A percentile compares a stretch with the other conserved stretches of the same genome.
These are phyloP conservation scores for Venturiaceae sp. DNA, from an alignment of 2,329 filamentous ascomycete species.

Conservation along the genomic window DNA sequence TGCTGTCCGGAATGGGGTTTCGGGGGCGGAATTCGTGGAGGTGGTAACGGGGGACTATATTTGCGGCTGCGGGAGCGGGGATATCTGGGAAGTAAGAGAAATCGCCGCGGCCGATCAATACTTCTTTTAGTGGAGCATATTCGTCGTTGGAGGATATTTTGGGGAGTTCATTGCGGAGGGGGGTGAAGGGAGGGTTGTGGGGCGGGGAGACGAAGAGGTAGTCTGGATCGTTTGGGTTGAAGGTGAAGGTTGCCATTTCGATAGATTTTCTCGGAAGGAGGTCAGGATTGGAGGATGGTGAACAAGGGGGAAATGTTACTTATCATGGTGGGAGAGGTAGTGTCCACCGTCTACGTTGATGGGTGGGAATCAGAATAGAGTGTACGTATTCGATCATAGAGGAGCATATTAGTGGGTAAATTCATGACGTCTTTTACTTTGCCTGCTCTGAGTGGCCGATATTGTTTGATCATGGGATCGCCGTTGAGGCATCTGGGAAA, in stretches of 20 bases:
- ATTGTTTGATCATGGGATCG: neutral
- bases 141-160: neutral
- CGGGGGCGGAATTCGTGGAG: neutral
- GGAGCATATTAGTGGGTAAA: neutral
- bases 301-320: neutral
- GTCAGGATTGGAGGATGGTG: neutral
- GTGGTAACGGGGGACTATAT: neutral
- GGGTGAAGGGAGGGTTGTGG: neutral
- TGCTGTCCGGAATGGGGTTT: neutral
- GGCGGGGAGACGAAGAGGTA: neutral
- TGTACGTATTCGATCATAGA: neutral
- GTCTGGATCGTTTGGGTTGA: neutral
- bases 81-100: neutral
- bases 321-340: neutral
- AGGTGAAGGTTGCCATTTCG: neutral
- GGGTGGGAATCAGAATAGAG: too few species aligned
- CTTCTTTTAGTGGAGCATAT: neutral
- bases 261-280: neutral
- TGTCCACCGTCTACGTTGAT: too few species aligned
- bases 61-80: neutral
- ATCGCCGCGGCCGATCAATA: neutral
- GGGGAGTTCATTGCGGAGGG: neutral
- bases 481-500: neutral
- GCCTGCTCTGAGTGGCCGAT: neutral
- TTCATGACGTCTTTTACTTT: neutral